Conservation (phyloP, 495 filamentous ascomycete genomes). For the Penicillium antarcticum region DNA sequence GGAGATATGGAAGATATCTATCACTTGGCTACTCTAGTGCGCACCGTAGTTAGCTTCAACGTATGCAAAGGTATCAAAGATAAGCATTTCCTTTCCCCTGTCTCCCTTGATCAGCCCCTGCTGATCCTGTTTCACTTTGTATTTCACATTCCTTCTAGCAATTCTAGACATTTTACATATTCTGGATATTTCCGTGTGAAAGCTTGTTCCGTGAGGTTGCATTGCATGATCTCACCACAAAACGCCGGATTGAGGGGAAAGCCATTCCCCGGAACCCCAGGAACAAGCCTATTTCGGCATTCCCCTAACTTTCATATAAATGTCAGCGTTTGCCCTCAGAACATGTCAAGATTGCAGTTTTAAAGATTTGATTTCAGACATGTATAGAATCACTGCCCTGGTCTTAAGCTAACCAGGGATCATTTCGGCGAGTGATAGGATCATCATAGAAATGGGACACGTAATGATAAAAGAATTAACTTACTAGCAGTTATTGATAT, state of each 20-base stretch:
- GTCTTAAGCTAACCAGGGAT: slow-evolving; percentile 14
- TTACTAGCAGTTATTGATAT: too few relatives aligned
- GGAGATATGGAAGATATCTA: background rate
- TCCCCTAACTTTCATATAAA: background rate
- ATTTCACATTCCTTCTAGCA: background rate
- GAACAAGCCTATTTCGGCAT: too few relatives aligned
- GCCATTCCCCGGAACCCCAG: too few relatives aligned
- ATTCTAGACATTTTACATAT: too few relatives aligned
- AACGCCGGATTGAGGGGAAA: too few relatives aligned
- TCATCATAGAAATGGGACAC: slow-evolving; percentile 5
- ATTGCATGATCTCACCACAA: slow-evolving; percentile 6
- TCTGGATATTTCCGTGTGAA: background rate
- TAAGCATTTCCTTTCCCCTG: background rate
- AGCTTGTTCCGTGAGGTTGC: slow-evolving; percentile 8
- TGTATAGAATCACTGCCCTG: slow-evolving; percentile 10
- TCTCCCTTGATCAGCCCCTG: background rate
- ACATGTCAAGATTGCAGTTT: background rate
- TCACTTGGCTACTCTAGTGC: too few relatives aligned
- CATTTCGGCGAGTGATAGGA: slow-evolving; percentile 20
- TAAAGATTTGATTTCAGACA: slow-evolving; percentile 5
- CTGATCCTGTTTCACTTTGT: background rate
- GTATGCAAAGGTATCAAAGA: background rate
- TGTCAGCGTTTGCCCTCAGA: background rate
- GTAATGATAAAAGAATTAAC: too few relatives aligned
- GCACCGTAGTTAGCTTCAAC: too few relatives aligned